A percentile compares a stretch with the other conserved stretches of the same genome.
phyloP scores from a whole-genome alignment of 176 grass and related monocot genomes.

The Dactylis glomerata region DNA sequence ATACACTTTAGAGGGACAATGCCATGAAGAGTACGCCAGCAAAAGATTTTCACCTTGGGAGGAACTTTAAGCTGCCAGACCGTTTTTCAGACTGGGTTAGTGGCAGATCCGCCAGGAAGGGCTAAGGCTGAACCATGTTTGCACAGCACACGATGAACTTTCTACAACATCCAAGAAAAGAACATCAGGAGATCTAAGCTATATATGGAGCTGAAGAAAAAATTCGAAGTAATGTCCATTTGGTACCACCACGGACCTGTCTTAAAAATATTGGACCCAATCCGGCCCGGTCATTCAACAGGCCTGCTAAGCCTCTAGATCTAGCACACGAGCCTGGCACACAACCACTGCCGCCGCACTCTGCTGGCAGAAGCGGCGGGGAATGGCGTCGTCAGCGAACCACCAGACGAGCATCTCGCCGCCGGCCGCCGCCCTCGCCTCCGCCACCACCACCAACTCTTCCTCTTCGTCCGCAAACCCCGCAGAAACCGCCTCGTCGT shows the following conservation, averaged over 20 bases:
- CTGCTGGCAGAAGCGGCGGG: not conserved
- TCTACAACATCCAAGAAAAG: conserved; percentile 60
- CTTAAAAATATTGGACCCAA: conserved; percentile 31
- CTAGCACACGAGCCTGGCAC: no score
- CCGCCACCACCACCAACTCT: not conserved
- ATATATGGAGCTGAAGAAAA: conserved; percentile 77
- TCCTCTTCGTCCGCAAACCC: not conserved
- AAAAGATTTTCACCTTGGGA: no score
- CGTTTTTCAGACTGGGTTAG: no score
- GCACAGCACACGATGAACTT: conserved; percentile 93
- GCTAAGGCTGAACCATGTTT: no score
- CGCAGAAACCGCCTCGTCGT: conserved; percentile 3
- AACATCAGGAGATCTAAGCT: conserved; percentile 69
- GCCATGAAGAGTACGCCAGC: no score
- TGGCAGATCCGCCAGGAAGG: no score
- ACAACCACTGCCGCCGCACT: no score
- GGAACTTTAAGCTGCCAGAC: no score
- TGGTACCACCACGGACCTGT: conserved; percentile 44
- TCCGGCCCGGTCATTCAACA: no score
- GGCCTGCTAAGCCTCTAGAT: no score
- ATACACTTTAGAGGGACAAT: no score
- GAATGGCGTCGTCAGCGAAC: conserved; percentile 16
- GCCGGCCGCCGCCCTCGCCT: not conserved
- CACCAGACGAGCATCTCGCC: not conserved
- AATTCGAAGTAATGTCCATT: conserved; percentile 72